Conservation (phyloP, 257 asterid species). For the Solanum boliviense region DNA sequence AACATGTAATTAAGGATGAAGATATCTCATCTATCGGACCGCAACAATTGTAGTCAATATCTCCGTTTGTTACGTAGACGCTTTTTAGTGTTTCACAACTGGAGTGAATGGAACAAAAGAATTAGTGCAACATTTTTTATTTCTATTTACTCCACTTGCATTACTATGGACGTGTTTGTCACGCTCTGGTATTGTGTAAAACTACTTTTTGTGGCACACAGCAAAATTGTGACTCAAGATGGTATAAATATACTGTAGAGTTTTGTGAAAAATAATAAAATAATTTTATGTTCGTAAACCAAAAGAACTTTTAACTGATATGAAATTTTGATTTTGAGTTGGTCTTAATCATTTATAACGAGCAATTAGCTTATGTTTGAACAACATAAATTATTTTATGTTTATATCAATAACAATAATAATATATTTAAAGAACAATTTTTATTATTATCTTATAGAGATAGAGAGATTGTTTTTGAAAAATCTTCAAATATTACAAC, state of each 20-base stretch:
- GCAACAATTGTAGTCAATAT: neutral
- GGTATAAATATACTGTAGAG: neutral
- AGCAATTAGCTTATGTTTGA: neutral
- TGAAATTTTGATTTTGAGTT: neutral
- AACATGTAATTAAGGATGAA: neutral
- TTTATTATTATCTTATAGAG: no score
- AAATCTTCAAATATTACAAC: no score
- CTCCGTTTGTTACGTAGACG: constrained; percentile 15
- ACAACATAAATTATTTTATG: neutral
- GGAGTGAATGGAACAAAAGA: neutral
- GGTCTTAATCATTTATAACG: neutral
- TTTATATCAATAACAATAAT: no score
- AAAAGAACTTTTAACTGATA: neutral
- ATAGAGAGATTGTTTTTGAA: no score
- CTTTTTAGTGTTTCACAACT: constrained; percentile 10
- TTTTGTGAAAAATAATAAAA: neutral
- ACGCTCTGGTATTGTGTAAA: neutral
- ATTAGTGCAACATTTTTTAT: neutral
- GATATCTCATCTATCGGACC: neutral
- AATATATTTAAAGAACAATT: no score
- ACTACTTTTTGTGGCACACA: neutral
- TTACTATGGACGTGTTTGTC: neutral
- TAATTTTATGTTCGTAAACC: neutral
- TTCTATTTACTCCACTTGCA: neutral
- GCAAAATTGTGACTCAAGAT: neutral